Conservation (phyloP, 805 yeast genomes). For the Osmozyma mogii region DNA sequence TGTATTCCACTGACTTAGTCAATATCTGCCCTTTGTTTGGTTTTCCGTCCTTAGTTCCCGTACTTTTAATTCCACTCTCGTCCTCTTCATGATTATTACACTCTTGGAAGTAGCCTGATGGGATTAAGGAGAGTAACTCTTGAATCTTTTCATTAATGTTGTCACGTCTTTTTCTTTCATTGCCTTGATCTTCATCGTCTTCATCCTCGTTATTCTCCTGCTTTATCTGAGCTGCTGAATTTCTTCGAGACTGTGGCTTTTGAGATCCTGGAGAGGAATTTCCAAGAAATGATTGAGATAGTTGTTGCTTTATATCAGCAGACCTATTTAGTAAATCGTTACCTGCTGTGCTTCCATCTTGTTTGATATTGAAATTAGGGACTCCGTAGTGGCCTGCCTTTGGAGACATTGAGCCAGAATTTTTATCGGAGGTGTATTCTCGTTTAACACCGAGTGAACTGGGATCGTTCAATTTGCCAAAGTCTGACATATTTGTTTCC, state of each 20-base stretch:
- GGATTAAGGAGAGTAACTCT: conserved; percentile 32
- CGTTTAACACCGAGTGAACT: too few relatives aligned
- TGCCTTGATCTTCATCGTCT: conserved; percentile 23
- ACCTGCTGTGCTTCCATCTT: conserved; percentile 12
- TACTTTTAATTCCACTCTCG: conserved; percentile 6
- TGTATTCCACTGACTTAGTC: conserved; percentile 67
- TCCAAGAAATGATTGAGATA: conserved; percentile 29
- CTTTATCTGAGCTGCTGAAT: conserved; percentile 21
- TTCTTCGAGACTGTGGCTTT: conserved; percentile 32
- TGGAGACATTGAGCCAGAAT: conserved; percentile 1
- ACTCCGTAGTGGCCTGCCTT: conserved; percentile 8
- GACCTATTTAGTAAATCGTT: conserved; percentile 22
- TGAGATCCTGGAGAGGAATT: conserved; percentile 18
- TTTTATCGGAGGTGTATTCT: too few relatives aligned
- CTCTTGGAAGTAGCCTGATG: conserved; percentile 24
- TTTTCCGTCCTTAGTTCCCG: conserved; percentile 74
- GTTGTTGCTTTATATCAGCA: conserved; percentile 33
- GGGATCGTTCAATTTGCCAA: too few relatives aligned
- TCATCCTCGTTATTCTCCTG: conserved; percentile 12
- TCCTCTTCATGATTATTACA: conserved; percentile 4
- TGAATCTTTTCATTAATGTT: conserved; percentile 38
- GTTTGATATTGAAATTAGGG: conserved; percentile 24
- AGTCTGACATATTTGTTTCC: too few relatives aligned
- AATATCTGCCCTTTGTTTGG: conserved; percentile 81
- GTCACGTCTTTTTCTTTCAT: conserved; percentile 36